Conservation (phyloP, 257 asterid species). For the Salvia splendens region DNA sequence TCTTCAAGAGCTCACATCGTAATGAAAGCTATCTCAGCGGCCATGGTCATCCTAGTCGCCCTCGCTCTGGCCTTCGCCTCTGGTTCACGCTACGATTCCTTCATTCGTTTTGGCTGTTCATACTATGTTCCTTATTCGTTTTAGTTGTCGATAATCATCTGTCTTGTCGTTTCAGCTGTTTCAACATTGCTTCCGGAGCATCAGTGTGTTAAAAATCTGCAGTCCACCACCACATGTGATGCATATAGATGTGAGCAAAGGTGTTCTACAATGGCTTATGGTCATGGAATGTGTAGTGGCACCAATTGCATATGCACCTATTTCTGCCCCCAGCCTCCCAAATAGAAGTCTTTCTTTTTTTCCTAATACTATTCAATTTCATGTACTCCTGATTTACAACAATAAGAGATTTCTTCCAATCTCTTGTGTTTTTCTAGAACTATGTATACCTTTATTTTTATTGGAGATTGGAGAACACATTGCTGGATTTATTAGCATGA, state of each 20-base stretch:
- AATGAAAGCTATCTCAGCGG: slow-evolving; percentile 38
- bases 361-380: neutral
- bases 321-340: slow-evolving; percentile 46
- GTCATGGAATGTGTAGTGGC: slow-evolving; percentile 41
- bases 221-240: slow-evolving; percentile 31
- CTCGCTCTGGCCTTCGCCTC: slow-evolving; percentile 18
- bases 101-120: too few relatives aligned
- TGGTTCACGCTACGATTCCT: slow-evolving; percentile 26
- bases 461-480: too few relatives aligned
- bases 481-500: too few relatives aligned
- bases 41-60: slow-evolving; percentile 30
- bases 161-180: neutral
- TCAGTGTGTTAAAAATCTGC: slow-evolving; percentile 30
- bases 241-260: slow-evolving; percentile 31
- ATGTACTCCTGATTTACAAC: neutral
- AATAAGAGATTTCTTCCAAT: too few relatives aligned
- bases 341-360: slow-evolving; percentile 9
- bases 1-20: slow-evolving; percentile 15
- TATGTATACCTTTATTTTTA: too few relatives aligned
- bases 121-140: neutral
- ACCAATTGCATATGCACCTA: slow-evolving; percentile 42
- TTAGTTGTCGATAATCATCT: neutral
- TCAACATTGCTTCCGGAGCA: slow-evolving; percentile 51
- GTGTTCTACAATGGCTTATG: slow-evolving; percentile 40
- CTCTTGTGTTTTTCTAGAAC: too few relatives aligned